A percentile compares a stretch with the other conserved stretches of the same genome.
phyloP scores from a whole-genome alignment of 1,284 basidiomycete genomes.

The Termitomyces sp. region DNA sequence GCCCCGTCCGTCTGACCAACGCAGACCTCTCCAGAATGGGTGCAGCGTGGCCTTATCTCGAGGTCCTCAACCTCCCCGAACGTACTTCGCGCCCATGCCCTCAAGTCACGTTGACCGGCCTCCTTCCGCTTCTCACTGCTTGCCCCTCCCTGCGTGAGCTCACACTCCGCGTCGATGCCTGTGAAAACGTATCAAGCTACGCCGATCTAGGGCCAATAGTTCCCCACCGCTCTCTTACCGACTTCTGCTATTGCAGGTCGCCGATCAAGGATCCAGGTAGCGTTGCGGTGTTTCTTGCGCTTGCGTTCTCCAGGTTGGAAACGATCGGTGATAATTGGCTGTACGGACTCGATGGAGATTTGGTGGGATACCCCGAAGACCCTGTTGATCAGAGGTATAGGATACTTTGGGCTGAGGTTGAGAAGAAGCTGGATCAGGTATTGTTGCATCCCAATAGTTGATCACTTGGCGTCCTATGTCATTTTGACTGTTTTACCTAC shows the following conservation, averaged over 20 bases:
- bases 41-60: constrained; percentile 9
- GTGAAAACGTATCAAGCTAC: constrained; percentile 1
- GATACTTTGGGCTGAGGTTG: constrained; percentile 3
- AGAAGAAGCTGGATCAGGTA: constrained; percentile 3
- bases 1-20: constrained; percentile 7
- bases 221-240: constrained; percentile 5
- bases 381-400: constrained; percentile 6
- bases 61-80: constrained; percentile 8
- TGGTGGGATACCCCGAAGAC: constrained; percentile 3
- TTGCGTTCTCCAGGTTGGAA: constrained; percentile 1
- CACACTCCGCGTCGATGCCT: constrained; percentile 6
- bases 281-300: constrained; percentile 3
- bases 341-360: neutral
- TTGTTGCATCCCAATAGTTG: neutral
- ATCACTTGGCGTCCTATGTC: neutral
- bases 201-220: neutral
- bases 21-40: constrained; percentile 6
- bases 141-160: constrained; percentile 6
- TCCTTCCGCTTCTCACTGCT: constrained; percentile 6
- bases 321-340: constrained; percentile 8
- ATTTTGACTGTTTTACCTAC: neutral
- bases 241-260: constrained; percentile 8
- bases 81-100: constrained; percentile 4
- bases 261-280: constrained; percentile 1
- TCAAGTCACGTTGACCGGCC: constrained; percentile 6